A percentile compares a stretch with the other conserved stretches of the same genome.
phyloP scores from a whole-genome alignment of 2,329 filamentous ascomycete genomes.

The Polytolypa hystricis region DNA sequence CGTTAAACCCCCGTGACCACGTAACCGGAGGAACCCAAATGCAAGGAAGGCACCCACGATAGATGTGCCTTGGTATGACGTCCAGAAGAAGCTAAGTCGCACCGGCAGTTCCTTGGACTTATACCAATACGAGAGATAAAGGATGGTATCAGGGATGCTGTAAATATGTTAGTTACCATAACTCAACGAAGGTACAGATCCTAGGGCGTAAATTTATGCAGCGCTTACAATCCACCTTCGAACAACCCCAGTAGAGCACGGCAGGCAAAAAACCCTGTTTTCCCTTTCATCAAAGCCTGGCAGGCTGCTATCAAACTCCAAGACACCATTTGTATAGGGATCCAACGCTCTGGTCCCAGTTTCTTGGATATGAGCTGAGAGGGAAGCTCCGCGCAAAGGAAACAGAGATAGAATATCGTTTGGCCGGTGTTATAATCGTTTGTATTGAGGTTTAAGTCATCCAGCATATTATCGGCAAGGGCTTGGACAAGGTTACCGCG shows the following conservation, averaged over 20 bases:
- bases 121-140: constrained; percentile 65
- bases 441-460: constrained; percentile 37
- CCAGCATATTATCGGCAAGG: constrained; percentile 50
- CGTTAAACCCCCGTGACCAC: constrained; percentile 23
- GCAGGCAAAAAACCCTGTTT: constrained; percentile 31
- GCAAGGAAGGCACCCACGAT: constrained; percentile 39
- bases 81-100: constrained; percentile 61
- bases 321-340: constrained; percentile 46
- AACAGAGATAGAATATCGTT: constrained; percentile 27
- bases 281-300: constrained; percentile 42
- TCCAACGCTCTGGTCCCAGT: constrained; percentile 49
- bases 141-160: constrained; percentile 33
- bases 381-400: constrained; percentile 44
- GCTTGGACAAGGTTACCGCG: constrained; percentile 52
- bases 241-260: constrained; percentile 39
- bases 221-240: constrained; percentile 49
- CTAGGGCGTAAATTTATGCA: constrained; percentile 13
- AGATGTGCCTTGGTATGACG: constrained; percentile 42
- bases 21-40: constrained; percentile 33
- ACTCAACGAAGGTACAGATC: background rate
- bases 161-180: constrained; percentile 6
- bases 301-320: constrained; percentile 44
- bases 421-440: constrained; percentile 36
- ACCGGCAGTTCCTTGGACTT: constrained; percentile 58
- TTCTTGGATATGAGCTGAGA: constrained; percentile 51